Conservation (phyloP, 768 basidiomycete species). For the Leucocoprinus birnbaumii region DNA sequence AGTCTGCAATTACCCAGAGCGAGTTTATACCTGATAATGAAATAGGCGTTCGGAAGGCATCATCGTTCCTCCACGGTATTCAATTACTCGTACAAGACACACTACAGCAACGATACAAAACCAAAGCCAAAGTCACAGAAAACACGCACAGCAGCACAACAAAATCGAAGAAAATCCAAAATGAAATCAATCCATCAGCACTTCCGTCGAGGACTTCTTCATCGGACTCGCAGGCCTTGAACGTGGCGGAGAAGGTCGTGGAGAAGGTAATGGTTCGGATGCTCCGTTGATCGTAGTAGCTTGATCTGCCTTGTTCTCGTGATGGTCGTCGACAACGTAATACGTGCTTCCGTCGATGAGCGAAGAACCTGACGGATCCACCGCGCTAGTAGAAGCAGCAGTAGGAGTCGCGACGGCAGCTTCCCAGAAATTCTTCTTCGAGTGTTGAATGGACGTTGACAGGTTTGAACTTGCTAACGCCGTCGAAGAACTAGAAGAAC, state of each 20-base stretch:
- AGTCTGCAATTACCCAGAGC: too few species aligned
- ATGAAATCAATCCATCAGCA: slow-evolving; percentile 1
- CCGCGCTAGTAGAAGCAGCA: too few species aligned
- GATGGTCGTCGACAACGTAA: slow-evolving; percentile 7
- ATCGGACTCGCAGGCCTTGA: not conserved
- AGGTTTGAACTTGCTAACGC: too few species aligned
- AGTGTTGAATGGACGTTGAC: not conserved
- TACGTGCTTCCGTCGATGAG: slow-evolving; percentile 8
- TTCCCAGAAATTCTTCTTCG: slow-evolving; percentile 19
- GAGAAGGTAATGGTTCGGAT: slow-evolving; percentile 5
- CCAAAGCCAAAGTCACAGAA: too few species aligned
- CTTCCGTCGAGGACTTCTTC: not conserved
- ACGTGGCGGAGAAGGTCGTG: slow-evolving; percentile 9
- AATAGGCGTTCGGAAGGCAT: too few species aligned
- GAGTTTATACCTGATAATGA: too few species aligned
- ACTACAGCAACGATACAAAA: too few species aligned
- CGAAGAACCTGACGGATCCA: not conserved
- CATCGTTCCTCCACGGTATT: too few species aligned
- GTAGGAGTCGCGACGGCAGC: not conserved
- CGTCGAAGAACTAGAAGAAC: too few species aligned
- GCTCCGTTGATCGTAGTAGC: not conserved
- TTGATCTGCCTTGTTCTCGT: not conserved
- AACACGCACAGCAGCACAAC: too few species aligned
- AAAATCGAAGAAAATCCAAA: too few species aligned
- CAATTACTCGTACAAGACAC: too few species aligned